phyloP scores from a whole-genome alignment of 306 rosid genomes.

The Quercus wislizeni region DNA sequence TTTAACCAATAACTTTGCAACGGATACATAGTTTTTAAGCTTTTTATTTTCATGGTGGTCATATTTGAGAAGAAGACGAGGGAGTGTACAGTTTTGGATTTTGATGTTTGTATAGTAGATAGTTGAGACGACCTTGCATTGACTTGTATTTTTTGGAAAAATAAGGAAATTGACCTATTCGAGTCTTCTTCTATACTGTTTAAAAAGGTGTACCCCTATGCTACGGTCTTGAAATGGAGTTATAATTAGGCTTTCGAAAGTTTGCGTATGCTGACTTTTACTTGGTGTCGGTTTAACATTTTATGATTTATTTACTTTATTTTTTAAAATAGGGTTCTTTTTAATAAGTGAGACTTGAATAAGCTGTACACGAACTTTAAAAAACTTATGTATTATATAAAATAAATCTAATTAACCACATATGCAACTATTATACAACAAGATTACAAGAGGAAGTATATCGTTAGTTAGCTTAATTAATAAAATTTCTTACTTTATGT shows the following conservation, averaged over 20 bases:
- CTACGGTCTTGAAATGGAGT: neutral
- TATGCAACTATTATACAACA: too few species aligned
- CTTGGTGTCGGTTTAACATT: too few species aligned
- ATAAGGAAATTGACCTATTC: neutral
- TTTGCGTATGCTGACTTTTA: constrained; percentile 10
- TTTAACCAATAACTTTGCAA: constrained; percentile 19
- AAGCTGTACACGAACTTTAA: too few species aligned
- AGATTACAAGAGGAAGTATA: too few species aligned
- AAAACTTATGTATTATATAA: too few species aligned
- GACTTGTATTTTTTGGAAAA: constrained; percentile 11
- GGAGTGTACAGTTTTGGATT: constrained; percentile 19
- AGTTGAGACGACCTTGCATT: constrained; percentile 21
- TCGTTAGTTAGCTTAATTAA: too few species aligned
- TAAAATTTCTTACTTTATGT: too few species aligned
- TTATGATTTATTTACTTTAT: too few species aligned
- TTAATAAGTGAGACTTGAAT: too few species aligned
- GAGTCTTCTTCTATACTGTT: neutral
- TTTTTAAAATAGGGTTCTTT: too few species aligned
- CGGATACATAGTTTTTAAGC: neutral
- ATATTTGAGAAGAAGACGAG: constrained; percentile 31
- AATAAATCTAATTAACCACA: too few species aligned
- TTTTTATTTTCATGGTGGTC: constrained; percentile 19
- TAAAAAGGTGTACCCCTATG: neutral
- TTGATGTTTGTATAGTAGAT: neutral
- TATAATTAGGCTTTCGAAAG: neutral